Base-by-base conservation (phyloP, 2,329 filamentous ascomycete genomes). In the Penicillium sp. region DNA sequence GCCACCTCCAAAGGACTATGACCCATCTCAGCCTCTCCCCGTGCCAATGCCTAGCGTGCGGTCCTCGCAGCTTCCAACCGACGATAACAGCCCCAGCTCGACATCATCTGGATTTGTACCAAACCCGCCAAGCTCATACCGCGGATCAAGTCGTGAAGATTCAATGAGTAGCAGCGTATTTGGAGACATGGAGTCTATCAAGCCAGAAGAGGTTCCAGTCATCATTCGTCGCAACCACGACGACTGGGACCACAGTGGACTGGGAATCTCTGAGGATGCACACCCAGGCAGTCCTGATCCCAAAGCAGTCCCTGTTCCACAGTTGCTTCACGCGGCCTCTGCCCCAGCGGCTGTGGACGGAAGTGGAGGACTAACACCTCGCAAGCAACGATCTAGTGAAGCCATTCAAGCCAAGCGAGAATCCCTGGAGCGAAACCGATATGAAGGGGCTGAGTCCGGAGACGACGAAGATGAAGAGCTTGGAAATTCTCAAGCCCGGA, bases 401-500 rank as follows among this genome's bases (percentile, higher is more conserved):
- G 87, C 89, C 62, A 84, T 92, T 24, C 86, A 85, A 61, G 85
- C 86, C 3, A 93, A 90, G 73, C 86, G 89, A 31, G 89, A 92
- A 62, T 87, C 86, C 7, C 75, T 91, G 33, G 90, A 96, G 68
- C 90, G 86, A 65, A 84, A 86, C 45, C 84, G 85, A 5, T 73
- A 86, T 37, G 91, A 96, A 65, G 87, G 90, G 54, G 86, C 86
- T 14, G 93, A 97, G 68, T 96, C 91, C 29, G 93, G 93, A 5
- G 93, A 97, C 67, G 93, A 97, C 65, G 93, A 97, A 75, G 93
- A 97, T 63, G 93, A 97, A 58, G 93, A 96, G 68, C 82, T 96
- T 5, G 92, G 90, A 8, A 80, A 82, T 64, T 69, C 77, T 16
- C 79, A 78, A 66, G 74, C 75, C 57, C 80, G 77, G 58, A 79